phyloP scores from a whole-genome alignment of 495 filamentous ascomycete species.

The Echria macrotheca region DNA sequence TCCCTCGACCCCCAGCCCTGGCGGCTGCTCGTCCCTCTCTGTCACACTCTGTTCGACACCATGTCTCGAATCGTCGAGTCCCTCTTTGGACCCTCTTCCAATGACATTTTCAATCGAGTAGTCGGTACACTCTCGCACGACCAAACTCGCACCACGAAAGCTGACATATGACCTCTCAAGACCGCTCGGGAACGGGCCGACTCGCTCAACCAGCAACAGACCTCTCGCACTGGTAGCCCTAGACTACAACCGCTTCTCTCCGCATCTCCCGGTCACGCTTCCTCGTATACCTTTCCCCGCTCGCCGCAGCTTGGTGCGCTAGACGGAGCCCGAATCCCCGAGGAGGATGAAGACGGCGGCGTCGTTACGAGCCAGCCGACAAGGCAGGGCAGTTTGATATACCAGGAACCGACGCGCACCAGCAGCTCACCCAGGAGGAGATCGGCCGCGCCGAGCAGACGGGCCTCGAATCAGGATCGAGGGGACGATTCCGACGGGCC shows the following conservation, averaged over 20 bases:
- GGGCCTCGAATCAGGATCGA: conserved; percentile 4
- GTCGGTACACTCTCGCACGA: conserved; percentile 17
- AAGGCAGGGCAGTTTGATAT: conserved; percentile 24
- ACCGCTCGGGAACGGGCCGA: conserved; percentile 30
- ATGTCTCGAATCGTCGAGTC: conserved; percentile 17
- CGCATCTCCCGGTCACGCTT: conserved; percentile 5
- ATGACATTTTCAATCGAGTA: conserved; percentile 16
- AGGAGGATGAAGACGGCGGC: conserved; percentile 25
- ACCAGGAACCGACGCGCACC: conserved; percentile 30
- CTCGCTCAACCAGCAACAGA: conserved; percentile 10
- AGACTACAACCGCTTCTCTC: conserved; percentile 21
- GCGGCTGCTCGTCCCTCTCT: background rate
- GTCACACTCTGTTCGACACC: background rate
- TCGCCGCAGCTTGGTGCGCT: background rate
- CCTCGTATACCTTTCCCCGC: conserved; percentile 7
- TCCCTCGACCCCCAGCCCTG: background rate
- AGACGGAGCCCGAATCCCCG: conserved; percentile 4
- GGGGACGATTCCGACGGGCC: conserved; percentile 6
- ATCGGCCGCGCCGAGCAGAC: conserved; percentile 9
- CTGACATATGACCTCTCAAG: conserved; percentile 9
- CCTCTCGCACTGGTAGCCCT: conserved; percentile 18
- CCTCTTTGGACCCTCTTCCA: conserved; percentile 16
- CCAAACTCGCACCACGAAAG: background rate
- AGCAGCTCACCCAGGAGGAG: conserved; percentile 17
- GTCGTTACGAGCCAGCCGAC: conserved; percentile 27